Evolutionary conservation across 148 eudicot genomes (phyloP), one percentile per base, ranked within the genome.

Genomic region (Polygonum maritimum): DNA sequence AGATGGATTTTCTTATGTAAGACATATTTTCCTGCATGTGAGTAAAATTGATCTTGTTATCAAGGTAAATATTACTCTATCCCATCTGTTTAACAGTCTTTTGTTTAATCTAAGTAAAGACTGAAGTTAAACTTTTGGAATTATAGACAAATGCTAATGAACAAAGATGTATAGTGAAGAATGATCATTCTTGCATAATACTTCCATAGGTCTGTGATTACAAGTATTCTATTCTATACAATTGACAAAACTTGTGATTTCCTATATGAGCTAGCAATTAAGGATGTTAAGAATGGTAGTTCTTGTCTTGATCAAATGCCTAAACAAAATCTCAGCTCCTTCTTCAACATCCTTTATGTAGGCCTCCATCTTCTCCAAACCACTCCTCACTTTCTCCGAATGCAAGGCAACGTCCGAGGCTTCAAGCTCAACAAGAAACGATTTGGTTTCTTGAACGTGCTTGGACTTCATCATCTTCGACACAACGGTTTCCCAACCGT

Each of bases 221-320:
- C 45, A 67, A 67, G 71, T 67, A 67, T 33, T 63, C 36, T 67
- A 12, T 33, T 67, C 44, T 67, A 16, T 67, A 67, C 71, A 67
- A 5, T 33, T 35, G 71, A 67, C 71, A 67, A 67, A 67, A 67
- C 22, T 54, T 19, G 36, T 67, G 21, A 36, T 67, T 16, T 67
- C 2, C 18, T 38, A 2, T 1, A 35, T 67, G 7, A 67, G 5
- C 71, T 67, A 67, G 22, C 71, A 67, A 38, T 67, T 67, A 21
- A 67, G 71, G 71, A 6, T 67, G 71, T 67, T 67, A 41, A 67
- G 71, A 33, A 67, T 36, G 35, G 71, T 35, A 67, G 71, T 35
- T 67, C 71, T 67, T 15, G 71, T 67, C 71, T 67, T 67, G 22
- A 67, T 38, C 10, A 67, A 67, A 67, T 67, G 44, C 44, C 71